Evolutionary conservation across 768 basidiomycete species (phyloP).

Genomic region (Naematelia encephala): DNA sequence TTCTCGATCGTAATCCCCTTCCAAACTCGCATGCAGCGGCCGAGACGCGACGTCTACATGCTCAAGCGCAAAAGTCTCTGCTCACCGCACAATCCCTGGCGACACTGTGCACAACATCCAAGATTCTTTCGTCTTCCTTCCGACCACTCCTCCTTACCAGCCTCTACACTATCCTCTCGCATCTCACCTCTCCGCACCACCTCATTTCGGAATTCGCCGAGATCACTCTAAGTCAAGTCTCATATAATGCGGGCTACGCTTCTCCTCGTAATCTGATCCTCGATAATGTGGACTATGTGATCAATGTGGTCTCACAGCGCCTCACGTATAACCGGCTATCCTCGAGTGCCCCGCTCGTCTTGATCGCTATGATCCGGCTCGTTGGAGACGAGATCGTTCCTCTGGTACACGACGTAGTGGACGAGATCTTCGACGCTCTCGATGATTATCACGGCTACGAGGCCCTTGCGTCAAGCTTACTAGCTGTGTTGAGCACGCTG

Average conservation of each 20-base stretch:
- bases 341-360: conserved; percentile 80
- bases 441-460: conserved; percentile 96
- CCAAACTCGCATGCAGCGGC: conserved; percentile 40
- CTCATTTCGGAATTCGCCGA: conserved; percentile 73
- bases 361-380: conserved; percentile 76
- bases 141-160: conserved; percentile 68
- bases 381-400: conserved; percentile 84
- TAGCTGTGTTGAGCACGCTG: conserved; percentile 82
- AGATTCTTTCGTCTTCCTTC: conserved; percentile 71
- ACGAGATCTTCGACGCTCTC: conserved; percentile 93
- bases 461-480: conserved; percentile 74
- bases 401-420: conserved; percentile 87
- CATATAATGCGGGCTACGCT: conserved; percentile 78
- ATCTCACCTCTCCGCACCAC: conserved; percentile 67
- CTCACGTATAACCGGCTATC: conserved; percentile 74
- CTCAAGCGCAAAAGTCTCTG: conserved; percentile 59
- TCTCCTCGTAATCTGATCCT: conserved; percentile 81
- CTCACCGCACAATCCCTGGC: conserved; percentile 70
- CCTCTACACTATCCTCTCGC: conserved; percentile 82
- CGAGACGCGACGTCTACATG: conserved; percentile 37
- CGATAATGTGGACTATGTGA: conserved; percentile 93
- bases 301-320: conserved; percentile 82
- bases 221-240: conserved; percentile 66
- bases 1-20: conserved; percentile 44
- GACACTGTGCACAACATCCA: conserved; percentile 65